These are phyloP conservation scores for Solioccasus polychromus DNA, from an alignment of 768 basidiomycete species.

Conservation along the genomic window DNA sequence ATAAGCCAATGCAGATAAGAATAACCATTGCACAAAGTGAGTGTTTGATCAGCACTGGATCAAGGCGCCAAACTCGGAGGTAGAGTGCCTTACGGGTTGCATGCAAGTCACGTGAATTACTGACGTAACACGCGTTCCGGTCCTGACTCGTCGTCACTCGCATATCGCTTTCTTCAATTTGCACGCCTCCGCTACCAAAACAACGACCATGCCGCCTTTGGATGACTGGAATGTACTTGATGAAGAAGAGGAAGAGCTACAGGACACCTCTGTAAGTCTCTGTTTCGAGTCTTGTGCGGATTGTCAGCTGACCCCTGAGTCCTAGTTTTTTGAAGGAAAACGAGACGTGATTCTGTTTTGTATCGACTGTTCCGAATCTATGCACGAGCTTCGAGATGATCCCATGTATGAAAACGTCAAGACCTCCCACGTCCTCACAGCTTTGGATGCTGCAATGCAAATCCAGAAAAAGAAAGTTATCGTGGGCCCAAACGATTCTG, in stretches of 20 bases:
- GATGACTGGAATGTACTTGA: slow-evolving; percentile 81
- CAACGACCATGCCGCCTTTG: slow-evolving; percentile 54
- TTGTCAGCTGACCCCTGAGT: slow-evolving; percentile 14
- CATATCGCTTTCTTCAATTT: slow-evolving; percentile 7
- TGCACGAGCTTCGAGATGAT: slow-evolving; percentile 72
- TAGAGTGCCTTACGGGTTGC: too few species aligned
- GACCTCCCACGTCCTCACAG: slow-evolving; percentile 74
- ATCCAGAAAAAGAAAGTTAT: slow-evolving; percentile 90
- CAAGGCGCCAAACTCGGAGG: too few species aligned
- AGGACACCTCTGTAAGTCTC: slow-evolving; percentile 56
- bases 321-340: slow-evolving; percentile 65
- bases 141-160: neutral
- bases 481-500: slow-evolving; percentile 81
- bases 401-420: slow-evolving; percentile 61
- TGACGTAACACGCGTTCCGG: slow-evolving; percentile 27
- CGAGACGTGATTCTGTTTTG: slow-evolving; percentile 92
- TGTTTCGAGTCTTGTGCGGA: slow-evolving; percentile 11
- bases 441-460: slow-evolving; percentile 80
- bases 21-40: too few species aligned
- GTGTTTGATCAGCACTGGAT: too few species aligned
- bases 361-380: slow-evolving; percentile 90
- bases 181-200: neutral
- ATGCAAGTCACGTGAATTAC: slow-evolving; percentile 15
- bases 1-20: too few species aligned
- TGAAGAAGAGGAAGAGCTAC: slow-evolving; percentile 80